phyloP scores from a whole-genome alignment of 495 filamentous ascomycete genomes.

The Xeromyces bisporus region DNA sequence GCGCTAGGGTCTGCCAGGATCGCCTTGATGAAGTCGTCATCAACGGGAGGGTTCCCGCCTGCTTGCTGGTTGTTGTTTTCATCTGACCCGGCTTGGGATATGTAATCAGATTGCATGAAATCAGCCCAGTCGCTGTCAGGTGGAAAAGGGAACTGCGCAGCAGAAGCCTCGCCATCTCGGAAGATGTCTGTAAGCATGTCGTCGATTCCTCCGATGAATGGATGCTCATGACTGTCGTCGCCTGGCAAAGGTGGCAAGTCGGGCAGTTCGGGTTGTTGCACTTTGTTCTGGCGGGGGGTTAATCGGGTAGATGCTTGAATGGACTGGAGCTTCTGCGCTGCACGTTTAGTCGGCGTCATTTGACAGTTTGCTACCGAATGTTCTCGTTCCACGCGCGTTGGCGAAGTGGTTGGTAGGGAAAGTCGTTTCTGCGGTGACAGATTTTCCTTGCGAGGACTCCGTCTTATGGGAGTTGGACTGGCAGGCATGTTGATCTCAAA shows the following conservation, averaged over 20 bases:
- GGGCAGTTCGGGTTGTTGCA: slow-evolving; percentile 8
- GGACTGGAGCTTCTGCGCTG: slow-evolving; percentile 22
- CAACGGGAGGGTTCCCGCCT: slow-evolving; percentile 1
- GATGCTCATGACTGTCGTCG: slow-evolving; percentile 9
- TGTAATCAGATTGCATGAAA: slow-evolving; percentile 23
- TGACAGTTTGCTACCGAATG: slow-evolving; percentile 6
- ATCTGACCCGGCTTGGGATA: slow-evolving; percentile 18
- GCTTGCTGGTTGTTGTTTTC: slow-evolving; percentile 3
- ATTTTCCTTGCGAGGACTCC: slow-evolving; percentile 25
- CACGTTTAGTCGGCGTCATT: slow-evolving; percentile 17
- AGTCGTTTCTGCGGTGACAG: slow-evolving; percentile 29
- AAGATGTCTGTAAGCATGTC: slow-evolving; percentile 29
- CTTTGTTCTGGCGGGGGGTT: slow-evolving; percentile 10
- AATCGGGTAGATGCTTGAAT: slow-evolving; percentile 13
- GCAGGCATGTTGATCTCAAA: slow-evolving; percentile 33
- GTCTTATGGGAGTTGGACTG: slow-evolving; percentile 43
- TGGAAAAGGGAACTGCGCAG: slow-evolving; percentile 6
- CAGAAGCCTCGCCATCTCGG: slow-evolving; percentile 10
- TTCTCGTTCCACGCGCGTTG: slow-evolving; percentile 14
- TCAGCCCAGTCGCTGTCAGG: slow-evolving; percentile 19
- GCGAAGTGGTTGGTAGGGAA: slow-evolving; percentile 20
- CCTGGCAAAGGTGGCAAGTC: slow-evolving; percentile 9
- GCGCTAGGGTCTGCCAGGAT: slow-evolving; percentile 25
- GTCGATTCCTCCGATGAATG: slow-evolving; percentile 16
- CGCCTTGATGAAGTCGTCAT: slow-evolving; percentile 19